A percentile compares a stretch with the other conserved stretches of the same genome.
Evolutionary conservation across 2,329 filamentous ascomycete genomes (phyloP).

Genomic region (Fusarium humuli): DNA sequence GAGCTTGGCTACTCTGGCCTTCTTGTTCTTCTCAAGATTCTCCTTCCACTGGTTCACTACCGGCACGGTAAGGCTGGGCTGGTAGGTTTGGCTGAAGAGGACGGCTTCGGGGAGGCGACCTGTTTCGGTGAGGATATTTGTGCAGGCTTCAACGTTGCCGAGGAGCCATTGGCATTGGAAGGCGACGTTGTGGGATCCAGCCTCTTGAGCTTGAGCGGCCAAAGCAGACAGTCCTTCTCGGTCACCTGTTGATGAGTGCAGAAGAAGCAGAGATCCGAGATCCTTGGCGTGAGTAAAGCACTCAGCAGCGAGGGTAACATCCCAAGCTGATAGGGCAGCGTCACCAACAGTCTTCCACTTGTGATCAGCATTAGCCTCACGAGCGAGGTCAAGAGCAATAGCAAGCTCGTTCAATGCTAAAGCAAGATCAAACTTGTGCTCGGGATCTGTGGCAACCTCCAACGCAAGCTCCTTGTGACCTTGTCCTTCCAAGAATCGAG

Average conservation of each 20-base stretch:
- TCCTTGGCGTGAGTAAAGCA: constrained; percentile 94
- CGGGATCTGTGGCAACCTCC: constrained; percentile 91
- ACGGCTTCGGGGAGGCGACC: constrained; percentile 86
- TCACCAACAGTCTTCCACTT: constrained; percentile 99
- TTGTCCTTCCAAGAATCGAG: constrained; percentile 95
- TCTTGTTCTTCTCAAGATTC: constrained; percentile 83
- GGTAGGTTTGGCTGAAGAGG: constrained; percentile 94
- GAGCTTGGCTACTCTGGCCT: constrained; percentile 84
- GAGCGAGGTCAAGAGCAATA: constrained; percentile 86
- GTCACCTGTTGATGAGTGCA: constrained; percentile 89
- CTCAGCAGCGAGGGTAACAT: constrained; percentile 87
- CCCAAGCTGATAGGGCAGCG: constrained; percentile 86
- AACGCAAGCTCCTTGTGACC: constrained; percentile 96
- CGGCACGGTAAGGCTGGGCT: constrained; percentile 77
- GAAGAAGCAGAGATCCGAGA: constrained; percentile 85
- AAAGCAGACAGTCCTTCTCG: constrained; percentile 78
- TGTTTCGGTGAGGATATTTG: constrained; percentile 82
- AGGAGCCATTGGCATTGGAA: constrained; percentile 92
- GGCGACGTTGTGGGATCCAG: constrained; percentile 89
- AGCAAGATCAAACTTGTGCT: constrained; percentile 96
- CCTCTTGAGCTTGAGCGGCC: constrained; percentile 78
- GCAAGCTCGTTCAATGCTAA: constrained; percentile 85
- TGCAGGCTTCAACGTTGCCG: constrained; percentile 83
- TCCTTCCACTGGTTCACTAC: constrained; percentile 85
- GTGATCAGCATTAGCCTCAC: constrained; percentile 87